Evolutionary conservation across 495 filamentous ascomycete genomes (phyloP).

Genomic region (Annulohypoxylon moriforme): DNA sequence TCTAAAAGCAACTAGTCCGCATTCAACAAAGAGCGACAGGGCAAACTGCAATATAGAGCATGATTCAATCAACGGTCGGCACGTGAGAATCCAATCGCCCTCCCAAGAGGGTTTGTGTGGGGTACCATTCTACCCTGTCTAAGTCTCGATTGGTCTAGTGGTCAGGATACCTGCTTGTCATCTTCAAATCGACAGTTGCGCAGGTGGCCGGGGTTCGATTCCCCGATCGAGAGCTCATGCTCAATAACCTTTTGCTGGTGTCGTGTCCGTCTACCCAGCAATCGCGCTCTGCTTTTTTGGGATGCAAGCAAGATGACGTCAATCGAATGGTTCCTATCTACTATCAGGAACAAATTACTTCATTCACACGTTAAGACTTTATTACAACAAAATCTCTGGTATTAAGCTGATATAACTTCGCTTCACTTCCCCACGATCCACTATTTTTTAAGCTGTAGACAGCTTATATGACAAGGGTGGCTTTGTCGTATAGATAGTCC

Average conservation of each 20-base stretch:
- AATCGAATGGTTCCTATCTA: background rate
- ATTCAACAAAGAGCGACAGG: background rate
- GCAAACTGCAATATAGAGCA: background rate
- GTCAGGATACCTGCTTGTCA: conserved; percentile 46
- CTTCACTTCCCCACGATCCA: too few relatives aligned
- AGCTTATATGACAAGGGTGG: too few relatives aligned
- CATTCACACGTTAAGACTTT: too few relatives aligned
- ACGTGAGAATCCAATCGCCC: conserved; percentile 23
- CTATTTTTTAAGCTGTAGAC: too few relatives aligned
- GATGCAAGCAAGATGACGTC: background rate
- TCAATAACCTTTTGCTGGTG: background rate
- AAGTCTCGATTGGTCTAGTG: conserved; percentile 46
- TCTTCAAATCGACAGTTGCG: conserved; percentile 26
- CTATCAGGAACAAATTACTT: background rate
- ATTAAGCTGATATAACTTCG: too few relatives aligned
- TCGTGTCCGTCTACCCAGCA: background rate
- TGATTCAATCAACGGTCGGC: background rate
- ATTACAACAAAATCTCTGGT: too few relatives aligned
- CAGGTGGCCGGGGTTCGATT: conserved; percentile 58
- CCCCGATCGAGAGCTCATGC: conserved; percentile 51
- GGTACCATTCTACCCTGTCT: background rate
- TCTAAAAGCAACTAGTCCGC: background rate
- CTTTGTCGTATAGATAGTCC: too few relatives aligned
- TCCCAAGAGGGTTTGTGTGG: background rate
- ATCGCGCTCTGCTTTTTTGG: background rate